Conservation (phyloP, 257 asterid species). For the Apocynum venetum region DNA sequence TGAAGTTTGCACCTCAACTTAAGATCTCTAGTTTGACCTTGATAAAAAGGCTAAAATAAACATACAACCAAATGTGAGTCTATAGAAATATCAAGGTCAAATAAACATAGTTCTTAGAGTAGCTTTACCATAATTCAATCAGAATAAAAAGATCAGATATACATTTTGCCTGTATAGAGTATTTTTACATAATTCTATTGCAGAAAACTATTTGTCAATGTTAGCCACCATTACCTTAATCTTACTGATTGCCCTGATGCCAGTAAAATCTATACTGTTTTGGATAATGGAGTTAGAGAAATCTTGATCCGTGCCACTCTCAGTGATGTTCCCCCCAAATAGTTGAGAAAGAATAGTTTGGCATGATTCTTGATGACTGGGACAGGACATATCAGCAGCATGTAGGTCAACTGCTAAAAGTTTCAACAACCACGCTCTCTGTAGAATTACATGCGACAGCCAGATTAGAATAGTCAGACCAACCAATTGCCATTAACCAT, state of each 20-base stretch:
- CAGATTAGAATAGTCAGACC: background rate
- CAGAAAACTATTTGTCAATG: slow-evolving; percentile 1
- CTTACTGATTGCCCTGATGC: slow-evolving; percentile 50
- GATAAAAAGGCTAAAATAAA: background rate
- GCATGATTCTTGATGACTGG: slow-evolving; percentile 76
- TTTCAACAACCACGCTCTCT: slow-evolving; percentile 98
- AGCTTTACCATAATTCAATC: background rate
- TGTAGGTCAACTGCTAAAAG: slow-evolving; percentile 84
- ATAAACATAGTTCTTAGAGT: background rate
- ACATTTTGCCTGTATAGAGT: background rate
- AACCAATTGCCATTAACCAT: background rate
- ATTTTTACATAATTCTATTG: background rate
- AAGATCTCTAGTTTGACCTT: background rate
- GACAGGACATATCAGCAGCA: slow-evolving; percentile 59
- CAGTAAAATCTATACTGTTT: slow-evolving; percentile 31
- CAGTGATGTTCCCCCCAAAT: slow-evolving; percentile 53
- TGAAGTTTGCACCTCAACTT: background rate
- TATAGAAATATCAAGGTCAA: background rate
- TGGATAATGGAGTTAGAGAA: slow-evolving; percentile 30
- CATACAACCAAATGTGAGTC: background rate
- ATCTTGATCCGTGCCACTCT: slow-evolving; percentile 38
- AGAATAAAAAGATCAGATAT: background rate
- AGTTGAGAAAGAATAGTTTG: slow-evolving; percentile 65
- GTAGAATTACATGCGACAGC: slow-evolving; percentile 18
- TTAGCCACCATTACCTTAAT: slow-evolving; percentile 49